A percentile compares a stretch with the other conserved stretches of the same genome.
Conservation (phyloP, 139 green algal species). For the Dunaliella sp. region DNA sequence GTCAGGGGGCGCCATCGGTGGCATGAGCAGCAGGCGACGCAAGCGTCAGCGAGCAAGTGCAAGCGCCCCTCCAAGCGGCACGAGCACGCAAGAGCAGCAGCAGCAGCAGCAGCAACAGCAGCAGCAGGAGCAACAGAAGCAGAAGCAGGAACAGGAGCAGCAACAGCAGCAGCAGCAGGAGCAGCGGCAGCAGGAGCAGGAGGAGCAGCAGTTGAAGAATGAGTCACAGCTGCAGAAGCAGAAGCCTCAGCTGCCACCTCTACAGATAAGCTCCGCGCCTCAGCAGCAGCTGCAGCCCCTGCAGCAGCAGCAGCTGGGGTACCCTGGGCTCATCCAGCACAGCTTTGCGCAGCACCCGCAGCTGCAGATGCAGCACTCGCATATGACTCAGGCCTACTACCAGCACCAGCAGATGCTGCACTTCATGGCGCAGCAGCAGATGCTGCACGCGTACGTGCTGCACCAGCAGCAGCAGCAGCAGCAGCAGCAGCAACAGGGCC, state of each 20-base stretch:
- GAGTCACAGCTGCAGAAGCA: neutral
- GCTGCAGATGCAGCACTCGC: too few relatives aligned
- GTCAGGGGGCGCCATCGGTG: neutral
- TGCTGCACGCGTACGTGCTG: neutral
- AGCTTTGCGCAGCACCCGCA: neutral
- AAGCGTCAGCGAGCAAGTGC: neutral
- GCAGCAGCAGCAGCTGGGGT: neutral
- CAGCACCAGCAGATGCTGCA: neutral
- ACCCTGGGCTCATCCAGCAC: neutral
- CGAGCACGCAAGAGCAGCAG: neutral
- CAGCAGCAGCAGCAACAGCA: neutral
- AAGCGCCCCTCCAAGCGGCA: neutral
- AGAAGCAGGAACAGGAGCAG: neutral
- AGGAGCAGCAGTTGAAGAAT: neutral
- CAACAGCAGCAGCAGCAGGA: too few relatives aligned
- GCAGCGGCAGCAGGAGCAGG: neutral
- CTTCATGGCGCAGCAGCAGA: neutral
- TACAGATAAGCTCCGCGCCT: neutral
- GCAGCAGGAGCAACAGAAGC: neutral
- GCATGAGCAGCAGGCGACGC: neutral
- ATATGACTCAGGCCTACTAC: too few relatives aligned
- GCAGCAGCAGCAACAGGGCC: neutral
- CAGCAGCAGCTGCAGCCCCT: neutral
- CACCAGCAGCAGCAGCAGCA: neutral
- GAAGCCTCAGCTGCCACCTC: neutral